Percentiles rank a stretch among this genome's conserved stretches.
These are phyloP conservation scores for Orbilia brochopaga DNA, from an alignment of 2,329 filamentous ascomycete species.

Conservation along the genomic window DNA sequence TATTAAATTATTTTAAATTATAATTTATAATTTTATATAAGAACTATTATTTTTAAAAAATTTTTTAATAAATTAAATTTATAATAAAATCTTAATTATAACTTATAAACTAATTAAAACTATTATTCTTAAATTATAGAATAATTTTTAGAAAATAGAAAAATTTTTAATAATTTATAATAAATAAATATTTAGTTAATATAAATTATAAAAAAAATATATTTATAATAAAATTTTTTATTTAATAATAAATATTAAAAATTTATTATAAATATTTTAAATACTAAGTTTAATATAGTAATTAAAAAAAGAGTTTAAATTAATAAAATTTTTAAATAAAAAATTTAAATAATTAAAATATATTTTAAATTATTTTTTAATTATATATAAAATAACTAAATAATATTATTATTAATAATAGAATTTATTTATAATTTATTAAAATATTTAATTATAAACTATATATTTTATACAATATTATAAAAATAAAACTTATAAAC, in stretches of 20 bases:
- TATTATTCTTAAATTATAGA: not conserved
- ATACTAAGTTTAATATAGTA: slow-evolving; percentile 1
- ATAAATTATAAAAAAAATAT: slow-evolving; percentile 1
- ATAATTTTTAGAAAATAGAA: not conserved
- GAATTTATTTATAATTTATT: not conserved
- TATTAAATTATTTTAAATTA: not conserved
- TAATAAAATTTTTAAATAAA: not conserved
- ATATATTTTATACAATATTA: not conserved
- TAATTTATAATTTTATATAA: not conserved
- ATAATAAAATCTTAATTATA: not conserved
- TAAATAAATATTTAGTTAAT: not conserved
- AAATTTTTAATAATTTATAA: not conserved
- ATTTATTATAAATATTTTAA: slow-evolving; percentile 1
- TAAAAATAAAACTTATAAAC: not conserved
- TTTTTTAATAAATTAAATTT: not conserved
- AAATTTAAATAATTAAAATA: not conserved
- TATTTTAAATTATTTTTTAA: not conserved
- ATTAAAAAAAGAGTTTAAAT: not conserved
- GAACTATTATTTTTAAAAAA: not conserved
- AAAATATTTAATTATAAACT: not conserved
- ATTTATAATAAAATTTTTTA: not conserved
- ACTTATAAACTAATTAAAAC: not conserved
- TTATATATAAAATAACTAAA: slow-evolving; percentile 3
- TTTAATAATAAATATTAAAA: not conserved
- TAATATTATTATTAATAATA: not conserved